Base-by-base conservation (phyloP, 148 eudicot species). In the Spergularia bocconei region DNA sequence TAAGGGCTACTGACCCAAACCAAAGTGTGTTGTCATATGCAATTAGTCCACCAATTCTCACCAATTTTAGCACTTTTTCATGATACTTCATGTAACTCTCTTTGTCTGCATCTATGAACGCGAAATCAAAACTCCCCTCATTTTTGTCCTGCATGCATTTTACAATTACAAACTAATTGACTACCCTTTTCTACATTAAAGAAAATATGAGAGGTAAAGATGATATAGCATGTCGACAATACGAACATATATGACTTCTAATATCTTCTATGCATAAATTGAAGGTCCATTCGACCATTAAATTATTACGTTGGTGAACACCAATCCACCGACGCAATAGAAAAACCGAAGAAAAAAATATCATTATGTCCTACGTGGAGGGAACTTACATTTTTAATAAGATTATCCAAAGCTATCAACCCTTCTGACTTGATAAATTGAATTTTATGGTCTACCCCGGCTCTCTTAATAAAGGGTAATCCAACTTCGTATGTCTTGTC, bases 371-470 rank as follows among this genome's bases (percentile, higher is more conserved):
- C n/a, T 4, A 19, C 0, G 3, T 29, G n/a, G n/a, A 20, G 11
- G 9, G 9, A 7, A 29, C 63, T 60, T 74, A 78, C 81, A 60
- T 62, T 78, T 20, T 58, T 48, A 13, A 77, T 29, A 5, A 80
- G 55, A 25, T 67, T 70, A 7, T 71, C 57, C 6, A 84, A 36
- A 48, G 54, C 73, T 54, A 50, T 19, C 16, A 54, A 17, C 58
- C 81, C 86, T 44, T 75, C 63, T 8, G 78, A 75, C 17, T 70
- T 52, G 62, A 84, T 71, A 69, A 78, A 84, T 6, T 71, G 64
- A 55, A 84, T 75, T 48, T 84, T 84, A 44, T 84, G 84, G 5
- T 79, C 78, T 23, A 84, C 76, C 6, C 82, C 80, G 7, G 84
- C 87, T 55, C 76, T 81, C 56, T 73, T 69, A 50, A 81, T 78